Evolutionary conservation across 352 stramenopile species (phyloP).

Genomic region (Pythium graminicola): DNA sequence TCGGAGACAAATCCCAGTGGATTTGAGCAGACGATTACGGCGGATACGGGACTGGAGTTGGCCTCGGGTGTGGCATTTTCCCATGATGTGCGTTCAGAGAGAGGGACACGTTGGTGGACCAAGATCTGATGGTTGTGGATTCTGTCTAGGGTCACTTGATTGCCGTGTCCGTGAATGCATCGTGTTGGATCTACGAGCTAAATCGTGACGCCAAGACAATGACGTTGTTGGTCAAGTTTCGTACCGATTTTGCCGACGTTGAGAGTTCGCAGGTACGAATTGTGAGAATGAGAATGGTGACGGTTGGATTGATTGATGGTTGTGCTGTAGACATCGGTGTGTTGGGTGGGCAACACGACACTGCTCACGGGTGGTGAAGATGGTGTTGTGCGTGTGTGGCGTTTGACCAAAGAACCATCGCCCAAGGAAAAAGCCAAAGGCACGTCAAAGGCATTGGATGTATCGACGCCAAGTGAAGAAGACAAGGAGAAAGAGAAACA

Average conservation of each 20-base stretch:
- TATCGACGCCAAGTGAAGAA: neutral
- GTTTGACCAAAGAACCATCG: conserved; percentile 44
- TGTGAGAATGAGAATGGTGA: neutral
- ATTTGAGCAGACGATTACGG: conserved; percentile 62
- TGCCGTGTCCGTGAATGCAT: conserved; percentile 64
- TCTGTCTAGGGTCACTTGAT: conserved; percentile 41
- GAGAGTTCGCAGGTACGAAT: conserved; percentile 55
- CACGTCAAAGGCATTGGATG: conserved; percentile 33
- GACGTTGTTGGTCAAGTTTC: conserved; percentile 69
- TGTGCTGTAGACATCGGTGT: conserved; percentile 41
- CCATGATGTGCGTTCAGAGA: conserved; percentile 36
- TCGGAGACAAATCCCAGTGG: conserved; percentile 53
- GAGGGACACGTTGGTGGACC: neutral
- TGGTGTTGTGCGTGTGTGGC: conserved; percentile 70
- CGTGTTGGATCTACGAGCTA: conserved; percentile 75
- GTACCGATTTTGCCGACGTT: conserved; percentile 65
- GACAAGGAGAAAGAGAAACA: conserved; percentile 10
- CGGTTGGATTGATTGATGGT: neutral
- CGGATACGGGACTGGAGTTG: conserved; percentile 62
- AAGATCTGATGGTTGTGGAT: neutral
- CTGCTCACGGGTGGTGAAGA: conserved; percentile 81
- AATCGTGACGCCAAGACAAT: conserved; percentile 49
- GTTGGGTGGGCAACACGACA: conserved; percentile 73
- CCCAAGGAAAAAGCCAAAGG: conserved; percentile 35
- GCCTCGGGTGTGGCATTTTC: conserved; percentile 74